phyloP scores from a whole-genome alignment of 371 early-diverging fungal species.

The Lichtheimia ornata region DNA sequence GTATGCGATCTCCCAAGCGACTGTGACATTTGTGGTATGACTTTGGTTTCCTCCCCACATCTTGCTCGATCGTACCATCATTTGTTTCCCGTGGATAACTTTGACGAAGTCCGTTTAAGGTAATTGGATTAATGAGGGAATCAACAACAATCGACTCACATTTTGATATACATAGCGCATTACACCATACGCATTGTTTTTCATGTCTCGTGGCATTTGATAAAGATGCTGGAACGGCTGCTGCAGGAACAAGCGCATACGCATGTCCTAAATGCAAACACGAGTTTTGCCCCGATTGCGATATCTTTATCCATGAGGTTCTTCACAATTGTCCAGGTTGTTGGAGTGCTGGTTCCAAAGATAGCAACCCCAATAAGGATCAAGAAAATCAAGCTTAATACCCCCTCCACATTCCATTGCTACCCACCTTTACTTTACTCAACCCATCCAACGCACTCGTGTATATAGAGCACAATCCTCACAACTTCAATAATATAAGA shows the following conservation, averaged over 20 bases:
- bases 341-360: conserved; percentile 30
- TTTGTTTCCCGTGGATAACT: conserved; percentile 86
- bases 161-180: conserved; percentile 1
- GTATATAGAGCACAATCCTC: too few relatives aligned
- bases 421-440: too few relatives aligned
- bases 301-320: conserved; percentile 90
- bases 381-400: conserved; percentile 2
- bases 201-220: conserved; percentile 47
- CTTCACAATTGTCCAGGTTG: conserved; percentile 95
- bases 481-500: too few relatives aligned
- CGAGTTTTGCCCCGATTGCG: conserved; percentile 92
- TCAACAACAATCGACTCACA: neutral
- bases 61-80: conserved; percentile 96
- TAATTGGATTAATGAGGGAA: conserved; percentile 12
- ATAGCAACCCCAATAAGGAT: neutral
- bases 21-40: conserved; percentile 91
- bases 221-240: conserved; percentile 22
- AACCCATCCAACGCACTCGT: too few relatives aligned
- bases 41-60: conserved; percentile 90
- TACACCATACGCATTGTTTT: conserved; percentile 38
- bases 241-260: conserved; percentile 53
- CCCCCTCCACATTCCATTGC: neutral
- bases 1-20: conserved; percentile 92
- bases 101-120: conserved; percentile 53
- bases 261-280: conserved; percentile 79